phyloP scores from a whole-genome alignment of 148 eudicot genomes.

The Amaranthus palmeri region DNA sequence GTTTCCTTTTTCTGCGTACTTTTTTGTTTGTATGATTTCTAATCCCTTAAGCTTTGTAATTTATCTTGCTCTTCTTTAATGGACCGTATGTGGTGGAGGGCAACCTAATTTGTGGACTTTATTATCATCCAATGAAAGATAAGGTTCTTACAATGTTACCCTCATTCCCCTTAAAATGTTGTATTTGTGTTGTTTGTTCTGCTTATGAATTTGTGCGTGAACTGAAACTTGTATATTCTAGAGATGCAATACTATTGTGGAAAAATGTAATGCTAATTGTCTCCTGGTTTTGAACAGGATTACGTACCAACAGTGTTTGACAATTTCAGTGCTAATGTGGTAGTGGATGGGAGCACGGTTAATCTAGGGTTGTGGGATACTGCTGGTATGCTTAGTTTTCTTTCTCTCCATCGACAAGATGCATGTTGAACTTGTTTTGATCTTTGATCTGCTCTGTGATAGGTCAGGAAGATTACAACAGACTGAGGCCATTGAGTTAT shows the following conservation, averaged over 20 bases:
- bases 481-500: slow-evolving; percentile 44
- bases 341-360: slow-evolving; percentile 41
- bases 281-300: slow-evolving; percentile 26
- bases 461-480: slow-evolving; percentile 46
- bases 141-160: too few species aligned
- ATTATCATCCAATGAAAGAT: too few species aligned
- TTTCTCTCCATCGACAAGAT: not conserved
- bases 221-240: not conserved
- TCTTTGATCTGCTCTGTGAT: not conserved
- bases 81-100: too few species aligned
- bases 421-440: slow-evolving; percentile 1
- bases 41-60: too few species aligned
- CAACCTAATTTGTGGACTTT: too few species aligned
- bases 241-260: not conserved
- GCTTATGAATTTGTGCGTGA: not conserved
- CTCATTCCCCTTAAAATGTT: not conserved
- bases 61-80: too few species aligned
- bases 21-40: too few species aligned
- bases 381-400: slow-evolving; percentile 28
- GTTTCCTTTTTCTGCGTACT: too few species aligned
- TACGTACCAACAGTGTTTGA: slow-evolving; percentile 48
- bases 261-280: not conserved
- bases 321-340: slow-evolving; percentile 46
- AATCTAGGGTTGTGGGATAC: slow-evolving; percentile 48
- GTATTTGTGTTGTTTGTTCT: too few species aligned